These are phyloP conservation scores for Wallacemonas sp. DNA, from an alignment of 208 protist genomes.

Conservation along the genomic window DNA sequence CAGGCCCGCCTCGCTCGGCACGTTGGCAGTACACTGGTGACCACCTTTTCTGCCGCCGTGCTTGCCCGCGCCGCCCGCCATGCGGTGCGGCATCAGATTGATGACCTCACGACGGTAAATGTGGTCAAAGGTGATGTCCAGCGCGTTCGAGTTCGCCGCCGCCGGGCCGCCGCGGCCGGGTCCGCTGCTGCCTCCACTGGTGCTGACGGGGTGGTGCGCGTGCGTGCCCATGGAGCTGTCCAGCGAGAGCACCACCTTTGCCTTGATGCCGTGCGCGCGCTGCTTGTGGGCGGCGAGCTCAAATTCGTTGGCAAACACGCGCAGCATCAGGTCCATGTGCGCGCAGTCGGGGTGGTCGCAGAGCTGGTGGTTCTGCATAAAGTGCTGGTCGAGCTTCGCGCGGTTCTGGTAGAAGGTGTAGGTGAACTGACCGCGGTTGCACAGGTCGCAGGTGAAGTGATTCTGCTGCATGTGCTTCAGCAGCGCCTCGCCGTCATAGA, in stretches of 20 bases:
- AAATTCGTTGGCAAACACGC: constrained; percentile 82
- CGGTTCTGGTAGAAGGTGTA: constrained; percentile 87
- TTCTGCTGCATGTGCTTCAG: constrained; percentile 88
- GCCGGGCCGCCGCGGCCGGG: constrained; percentile 35
- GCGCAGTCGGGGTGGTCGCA: constrained; percentile 87
- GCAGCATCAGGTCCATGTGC: constrained; percentile 73
- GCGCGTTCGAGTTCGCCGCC: constrained; percentile 58
- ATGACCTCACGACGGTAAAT: constrained; percentile 57
- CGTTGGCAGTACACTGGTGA: constrained; percentile 23
- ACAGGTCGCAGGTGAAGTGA: constrained; percentile 91
- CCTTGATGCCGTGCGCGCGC: constrained; percentile 64
- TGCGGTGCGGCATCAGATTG: constrained; percentile 53
- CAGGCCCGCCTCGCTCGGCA: constrained; percentile 42
- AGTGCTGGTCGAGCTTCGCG: constrained; percentile 77
- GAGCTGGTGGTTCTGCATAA: constrained; percentile 68
- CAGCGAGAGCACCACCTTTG: constrained; percentile 30
- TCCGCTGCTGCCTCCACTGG: constrained; percentile 16
- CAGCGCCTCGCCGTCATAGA: constrained; percentile 86
- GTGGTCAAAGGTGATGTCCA: constrained; percentile 83
- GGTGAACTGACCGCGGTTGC: constrained; percentile 78
- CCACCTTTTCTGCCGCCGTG: constrained; percentile 21
- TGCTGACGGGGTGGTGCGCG: constrained; percentile 21
- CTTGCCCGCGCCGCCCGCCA: background rate
- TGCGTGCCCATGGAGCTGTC: background rate
- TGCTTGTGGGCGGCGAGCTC: constrained; percentile 83